phyloP scores from a whole-genome alignment of 805 yeast genomes.

The Barnettozyma siamensis region DNA sequence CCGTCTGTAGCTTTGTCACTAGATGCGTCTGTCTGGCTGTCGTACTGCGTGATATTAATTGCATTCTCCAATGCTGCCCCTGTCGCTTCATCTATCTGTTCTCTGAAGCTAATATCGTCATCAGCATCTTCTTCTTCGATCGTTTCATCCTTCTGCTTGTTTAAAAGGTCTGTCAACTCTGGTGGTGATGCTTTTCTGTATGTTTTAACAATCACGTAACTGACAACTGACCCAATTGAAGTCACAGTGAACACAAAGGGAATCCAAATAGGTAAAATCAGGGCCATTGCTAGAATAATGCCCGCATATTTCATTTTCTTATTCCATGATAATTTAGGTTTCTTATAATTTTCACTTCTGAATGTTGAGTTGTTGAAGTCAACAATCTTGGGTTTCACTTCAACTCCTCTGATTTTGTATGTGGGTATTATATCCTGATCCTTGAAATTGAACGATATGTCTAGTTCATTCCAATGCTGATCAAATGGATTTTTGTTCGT shows the following conservation, averaged over 20 bases:
- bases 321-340: conserved; percentile 10
- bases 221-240: conserved; percentile 31
- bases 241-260: conserved; percentile 36
- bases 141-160: too few species aligned
- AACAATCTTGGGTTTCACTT: conserved; percentile 44
- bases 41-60: conserved; percentile 19
- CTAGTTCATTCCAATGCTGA: conserved; percentile 37
- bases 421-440: conserved; percentile 28
- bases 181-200: conserved; percentile 14
- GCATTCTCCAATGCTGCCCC: conserved; percentile 23
- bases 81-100: conserved; percentile 21
- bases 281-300: conserved; percentile 16
- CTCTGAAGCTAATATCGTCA: conserved; percentile 12
- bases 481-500: conserved; percentile 72
- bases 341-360: conserved; percentile 1
- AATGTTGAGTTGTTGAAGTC: conserved; percentile 36
- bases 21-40: conserved; percentile 15
- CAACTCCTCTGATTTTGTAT: conserved; percentile 31
- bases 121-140: conserved; percentile 3
- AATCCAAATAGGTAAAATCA: conserved; percentile 43
- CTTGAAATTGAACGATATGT: conserved; percentile 33
- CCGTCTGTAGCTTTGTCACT: conserved; percentile 1
- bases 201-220: conserved; percentile 37
- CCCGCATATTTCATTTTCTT: conserved; percentile 22
- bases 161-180: conserved; percentile 9